Evolutionary conservation across 805 yeast species (phyloP), one percentile per base, ranked within the genome.

Genomic region (Suhomyces vadensis): DNA sequence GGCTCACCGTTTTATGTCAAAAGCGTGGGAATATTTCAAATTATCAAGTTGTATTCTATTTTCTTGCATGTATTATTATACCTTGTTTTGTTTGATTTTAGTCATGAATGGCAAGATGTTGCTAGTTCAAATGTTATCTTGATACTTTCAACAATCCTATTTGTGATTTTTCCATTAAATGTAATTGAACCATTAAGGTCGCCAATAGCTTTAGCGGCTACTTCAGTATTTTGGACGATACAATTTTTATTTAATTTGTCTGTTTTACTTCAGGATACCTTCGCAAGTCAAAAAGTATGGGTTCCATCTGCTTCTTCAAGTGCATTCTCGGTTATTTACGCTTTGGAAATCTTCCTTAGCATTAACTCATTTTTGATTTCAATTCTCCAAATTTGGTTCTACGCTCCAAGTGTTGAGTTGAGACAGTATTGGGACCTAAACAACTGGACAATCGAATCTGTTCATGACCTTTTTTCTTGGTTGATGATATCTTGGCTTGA

Each of bases 221-320:
- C 73, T 19, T 53, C 74, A 7, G 48, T 71, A 14, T 76, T 60
- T 50, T 77, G 81, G 81, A 29, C 56, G n/a, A n/a, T 22, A 6
- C 24, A 19, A 20, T 13, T 37, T 22, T n/a, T 42, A 3, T 33
- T 31, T 16, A 11, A 21, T 35, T 10, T 33, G 7, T 36, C 38
- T 21, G 20, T 47, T 6, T 19, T 42, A 1, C 5, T 37, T 5
- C 49, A 41, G 25, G 53, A 49, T 31, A 23, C 41, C 13, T 36
- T 44, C 20, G 38, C 51, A 3, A 6, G 29, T 9, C 38, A 41
- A 20, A 47, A 44, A 33, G 41, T 47, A n/a, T 41, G 39, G 27
- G 11, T 25, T 5, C 39, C 44, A 10, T 19, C 11, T n/a, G 22
- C 25, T 8, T 17, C 24, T n/a, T 17, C 39, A 11, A 10, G 40